Base-by-base conservation (phyloP, 768 basidiomycete genomes). In the Lyophyllum shimeji region DNA sequence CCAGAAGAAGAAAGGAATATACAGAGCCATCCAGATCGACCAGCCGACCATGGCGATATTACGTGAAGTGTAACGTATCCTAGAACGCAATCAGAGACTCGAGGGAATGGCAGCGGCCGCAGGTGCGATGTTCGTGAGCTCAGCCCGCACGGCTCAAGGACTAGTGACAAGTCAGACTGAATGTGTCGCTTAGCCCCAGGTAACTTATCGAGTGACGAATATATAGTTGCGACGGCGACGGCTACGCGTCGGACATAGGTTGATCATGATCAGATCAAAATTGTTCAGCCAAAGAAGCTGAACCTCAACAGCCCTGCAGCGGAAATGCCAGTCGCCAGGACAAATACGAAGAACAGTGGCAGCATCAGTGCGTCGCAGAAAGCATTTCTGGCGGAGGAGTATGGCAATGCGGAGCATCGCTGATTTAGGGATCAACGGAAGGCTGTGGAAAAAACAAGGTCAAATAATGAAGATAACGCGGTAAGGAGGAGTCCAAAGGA, bases 11-110 rank as follows among this genome's bases (percentile, higher is more conserved):
- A n/a, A 23, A 39, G 23, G 33, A 25, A 51, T 48, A 45, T 29
- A 37, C 34, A 56, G 21, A 7, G 29, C 31, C 31, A 53, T 2
- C 20, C n/a, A 40, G 31, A 53, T 46, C 52, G n/a, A 46, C 20
- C 29, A 18, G 52, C 33, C 15, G 29, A 46, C 46, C 52, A 53
- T 46, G 40, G 43, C 17, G 31, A 46, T 46, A 24, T 46, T 46
- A 46, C 3, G 5, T 46, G 15, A 25, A 46, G 45, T 7, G 6
- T 18, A 25, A 46, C 21, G 45, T 15, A n/a, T 15, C 9, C 15
- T 7, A 46, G 45, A 46, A 25, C 24, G 23, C 7, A 46, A 25
- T 6, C 40, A 7, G 40, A 18, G 20, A 12, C 11, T 18, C 40
- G 18, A 42, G 40, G 40, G 40, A 42, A 42, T 42, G 40, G 40